A percentile compares a stretch with the other conserved stretches of the same genome.
phyloP scores from a whole-genome alignment of 2,329 filamentous ascomycete genomes.

The Parasarocladium wereldwijsianum region DNA sequence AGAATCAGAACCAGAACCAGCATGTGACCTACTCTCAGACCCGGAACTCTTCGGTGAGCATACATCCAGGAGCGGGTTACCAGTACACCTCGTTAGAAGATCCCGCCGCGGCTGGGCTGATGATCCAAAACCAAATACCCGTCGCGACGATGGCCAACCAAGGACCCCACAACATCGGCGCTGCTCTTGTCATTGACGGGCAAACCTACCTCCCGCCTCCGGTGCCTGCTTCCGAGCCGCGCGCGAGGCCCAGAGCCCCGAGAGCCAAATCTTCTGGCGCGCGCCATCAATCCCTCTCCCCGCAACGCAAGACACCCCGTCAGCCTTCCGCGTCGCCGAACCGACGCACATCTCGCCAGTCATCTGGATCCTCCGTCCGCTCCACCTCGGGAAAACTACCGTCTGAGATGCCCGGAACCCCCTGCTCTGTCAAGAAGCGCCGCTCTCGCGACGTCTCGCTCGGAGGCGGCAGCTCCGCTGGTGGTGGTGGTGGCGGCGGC shows the following conservation, averaged over 20 bases:
- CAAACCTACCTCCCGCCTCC: constrained; percentile 21
- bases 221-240: constrained; percentile 17
- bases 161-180: neutral
- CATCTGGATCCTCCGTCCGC: constrained; percentile 21
- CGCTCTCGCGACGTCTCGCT: constrained; percentile 19
- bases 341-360: constrained; percentile 18
- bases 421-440: constrained; percentile 24
- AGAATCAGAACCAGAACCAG: constrained; percentile 15
- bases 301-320: constrained; percentile 18
- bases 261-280: constrained; percentile 40
- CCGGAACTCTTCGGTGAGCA: constrained; percentile 17
- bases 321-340: constrained; percentile 7
- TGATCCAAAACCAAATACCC: constrained; percentile 29
- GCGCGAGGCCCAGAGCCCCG: constrained; percentile 30
- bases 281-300: constrained; percentile 28
- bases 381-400: constrained; percentile 19
- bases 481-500: constrained; percentile 13
- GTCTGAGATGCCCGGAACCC: constrained; percentile 22
- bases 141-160: constrained; percentile 22
- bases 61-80: constrained; percentile 21
- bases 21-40: constrained; percentile 9
- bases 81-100: constrained; percentile 10
- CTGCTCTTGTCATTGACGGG: constrained; percentile 14
- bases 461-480: constrained; percentile 12
- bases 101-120: constrained; percentile 24